Conservation (phyloP, 1,139 yeast species). For the Candida frijolesensis region DNA sequence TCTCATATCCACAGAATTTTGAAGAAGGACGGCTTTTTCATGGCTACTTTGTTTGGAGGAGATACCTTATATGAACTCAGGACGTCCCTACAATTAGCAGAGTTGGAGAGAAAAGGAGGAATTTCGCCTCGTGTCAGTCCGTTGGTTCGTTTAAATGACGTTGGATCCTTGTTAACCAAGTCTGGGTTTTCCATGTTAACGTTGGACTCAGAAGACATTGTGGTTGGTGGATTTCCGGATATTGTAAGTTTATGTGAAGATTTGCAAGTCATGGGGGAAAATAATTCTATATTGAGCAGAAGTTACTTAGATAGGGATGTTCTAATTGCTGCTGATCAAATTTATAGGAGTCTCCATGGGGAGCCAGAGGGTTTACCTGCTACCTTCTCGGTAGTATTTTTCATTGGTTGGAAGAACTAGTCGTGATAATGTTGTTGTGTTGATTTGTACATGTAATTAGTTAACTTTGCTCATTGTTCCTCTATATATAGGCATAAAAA, state of each 20-base stretch:
- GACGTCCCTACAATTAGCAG: conserved; percentile 80
- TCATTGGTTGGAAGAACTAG: conserved; percentile 85
- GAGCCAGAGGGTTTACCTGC: conserved; percentile 57
- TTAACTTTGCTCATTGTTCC: no score
- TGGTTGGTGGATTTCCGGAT: conserved; percentile 79
- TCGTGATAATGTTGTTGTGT: background rate
- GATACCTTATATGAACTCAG: conserved; percentile 82
- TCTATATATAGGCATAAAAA: no score
- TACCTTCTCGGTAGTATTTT: conserved; percentile 73
- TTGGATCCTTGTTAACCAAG: conserved; percentile 69
- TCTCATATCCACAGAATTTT: conserved; percentile 59
- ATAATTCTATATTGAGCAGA: conserved; percentile 65
- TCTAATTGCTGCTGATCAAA: conserved; percentile 73
- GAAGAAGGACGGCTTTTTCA: conserved; percentile 80
- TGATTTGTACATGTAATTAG: background rate
- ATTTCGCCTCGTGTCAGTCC: conserved; percentile 83
- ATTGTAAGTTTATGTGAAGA: conserved; percentile 68
- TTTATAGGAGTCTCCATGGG: conserved; percentile 73
- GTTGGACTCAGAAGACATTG: conserved; percentile 81
- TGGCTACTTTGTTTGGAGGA: conserved; percentile 85
- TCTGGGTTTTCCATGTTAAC: conserved; percentile 83
- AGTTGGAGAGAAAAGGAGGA: conserved; percentile 77
- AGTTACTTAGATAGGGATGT: conserved; percentile 63
- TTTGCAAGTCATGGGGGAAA: conserved; percentile 82
- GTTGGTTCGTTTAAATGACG: conserved; percentile 74